phyloP scores from a whole-genome alignment of 352 stramenopile species.

The Phytophthora chlamydospora region DNA sequence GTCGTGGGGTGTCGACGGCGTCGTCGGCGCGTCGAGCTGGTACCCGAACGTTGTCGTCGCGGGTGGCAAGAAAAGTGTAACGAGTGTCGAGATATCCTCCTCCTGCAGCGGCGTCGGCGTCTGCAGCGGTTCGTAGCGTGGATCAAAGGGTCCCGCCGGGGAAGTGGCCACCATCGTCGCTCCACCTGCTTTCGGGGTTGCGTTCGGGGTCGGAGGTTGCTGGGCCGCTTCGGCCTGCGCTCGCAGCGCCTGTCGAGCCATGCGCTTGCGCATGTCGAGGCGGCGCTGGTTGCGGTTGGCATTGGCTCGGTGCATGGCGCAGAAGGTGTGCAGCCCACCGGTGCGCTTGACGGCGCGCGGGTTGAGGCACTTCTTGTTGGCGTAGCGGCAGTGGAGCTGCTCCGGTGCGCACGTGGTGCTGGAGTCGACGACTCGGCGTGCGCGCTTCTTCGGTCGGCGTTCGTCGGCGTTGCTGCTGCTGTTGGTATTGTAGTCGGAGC shows the following conservation, averaged over 20 bases:
- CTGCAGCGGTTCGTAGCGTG: constrained; percentile 42
- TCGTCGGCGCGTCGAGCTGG: background rate
- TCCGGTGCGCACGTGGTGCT: constrained; percentile 46
- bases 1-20: constrained; percentile 9
- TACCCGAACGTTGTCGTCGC: constrained; percentile 12
- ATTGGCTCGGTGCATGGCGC: constrained; percentile 61
- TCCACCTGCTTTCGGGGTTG: constrained; percentile 6
- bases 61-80: constrained; percentile 40
- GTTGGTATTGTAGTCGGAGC: background rate
- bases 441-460: constrained; percentile 27
- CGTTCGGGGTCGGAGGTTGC: constrained; percentile 3
- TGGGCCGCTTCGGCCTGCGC: constrained; percentile 2
- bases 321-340: constrained; percentile 68
- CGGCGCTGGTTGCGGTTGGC: constrained; percentile 78
- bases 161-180: background rate
- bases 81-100: constrained; percentile 50
- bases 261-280: constrained; percentile 58
- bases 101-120: constrained; percentile 45
- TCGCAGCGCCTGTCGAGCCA: constrained; percentile 40
- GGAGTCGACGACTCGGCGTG: constrained; percentile 29
- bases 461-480: background rate
- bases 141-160: constrained; percentile 9
- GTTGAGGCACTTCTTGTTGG: constrained; percentile 67
- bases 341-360: constrained; percentile 58
- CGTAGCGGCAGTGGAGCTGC: constrained; percentile 59